A percentile compares a stretch with the other conserved stretches of the same genome.
Conservation (phyloP, 2,329 filamentous ascomycete species). For the Ascocoryne sarcoides region DNA sequence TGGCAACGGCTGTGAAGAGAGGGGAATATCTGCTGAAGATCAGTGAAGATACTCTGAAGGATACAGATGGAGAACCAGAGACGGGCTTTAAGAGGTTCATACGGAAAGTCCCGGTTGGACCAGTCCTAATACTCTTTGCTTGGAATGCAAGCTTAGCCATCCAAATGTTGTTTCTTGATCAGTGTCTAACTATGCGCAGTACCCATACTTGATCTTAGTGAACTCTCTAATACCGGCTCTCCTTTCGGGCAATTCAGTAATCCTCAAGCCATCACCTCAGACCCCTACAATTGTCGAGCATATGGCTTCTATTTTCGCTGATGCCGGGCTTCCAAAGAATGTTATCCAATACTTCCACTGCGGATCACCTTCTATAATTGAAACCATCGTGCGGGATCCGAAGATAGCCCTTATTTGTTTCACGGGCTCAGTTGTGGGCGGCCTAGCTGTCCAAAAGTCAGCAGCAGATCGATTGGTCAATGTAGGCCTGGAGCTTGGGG, state of each 20-base stretch:
- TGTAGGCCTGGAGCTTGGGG: conserved; percentile 84
- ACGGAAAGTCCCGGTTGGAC: conserved; percentile 78
- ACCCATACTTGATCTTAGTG: conserved; percentile 87
- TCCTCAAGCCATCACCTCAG: conserved; percentile 90
- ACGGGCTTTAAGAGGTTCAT: conserved; percentile 87
- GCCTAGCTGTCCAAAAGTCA: conserved; percentile 75
- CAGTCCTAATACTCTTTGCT: conserved; percentile 81
- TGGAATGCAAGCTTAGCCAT: conserved; percentile 67
- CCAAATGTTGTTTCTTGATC: background rate
- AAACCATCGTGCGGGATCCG: conserved; percentile 68
- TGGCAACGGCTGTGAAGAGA: conserved; percentile 76
- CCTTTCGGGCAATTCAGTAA: conserved; percentile 80
- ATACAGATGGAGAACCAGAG: conserved; percentile 75
- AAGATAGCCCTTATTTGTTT: conserved; percentile 80
- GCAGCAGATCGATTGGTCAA: conserved; percentile 76
- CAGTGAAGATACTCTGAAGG: conserved; percentile 66
- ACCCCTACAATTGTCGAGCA: conserved; percentile 89
- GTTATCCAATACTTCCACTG: conserved; percentile 91
- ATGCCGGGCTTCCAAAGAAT: conserved; percentile 72
- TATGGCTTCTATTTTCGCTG: conserved; percentile 63
- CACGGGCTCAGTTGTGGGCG: conserved; percentile 84
- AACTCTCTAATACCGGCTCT: conserved; percentile 92
- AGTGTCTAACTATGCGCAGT: conserved; percentile 42
- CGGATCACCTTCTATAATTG: conserved; percentile 68
- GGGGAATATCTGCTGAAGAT: conserved; percentile 81